A percentile compares a stretch with the other conserved stretches of the same genome.
phyloP scores from a whole-genome alignment of 352 stramenopile species.

The Globisporangium paddicum region DNA sequence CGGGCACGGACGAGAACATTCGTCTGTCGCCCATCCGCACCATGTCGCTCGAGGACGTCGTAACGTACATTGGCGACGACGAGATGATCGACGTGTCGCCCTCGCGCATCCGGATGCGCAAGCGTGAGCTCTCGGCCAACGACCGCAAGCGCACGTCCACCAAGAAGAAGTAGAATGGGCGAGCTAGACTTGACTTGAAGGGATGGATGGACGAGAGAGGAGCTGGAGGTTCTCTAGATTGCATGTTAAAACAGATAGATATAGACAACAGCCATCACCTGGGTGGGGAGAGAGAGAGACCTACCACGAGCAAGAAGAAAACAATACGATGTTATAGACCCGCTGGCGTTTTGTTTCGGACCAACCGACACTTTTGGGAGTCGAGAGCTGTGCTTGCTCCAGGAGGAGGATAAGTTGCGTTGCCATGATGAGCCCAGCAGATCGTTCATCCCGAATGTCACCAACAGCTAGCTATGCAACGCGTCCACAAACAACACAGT shows the following conservation, averaged over 20 bases:
- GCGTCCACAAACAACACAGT: too few species aligned
- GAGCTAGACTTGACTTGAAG: too few species aligned
- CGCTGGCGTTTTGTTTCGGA: neutral
- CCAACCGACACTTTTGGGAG: too few species aligned
- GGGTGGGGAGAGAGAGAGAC: neutral
- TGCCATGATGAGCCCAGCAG: too few species aligned
- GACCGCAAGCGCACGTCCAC: conserved; percentile 44
- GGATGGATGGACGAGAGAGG: neutral
- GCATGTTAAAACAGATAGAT: conserved; percentile 10
- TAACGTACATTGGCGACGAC: conserved; percentile 97
- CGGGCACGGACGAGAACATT: conserved; percentile 95
- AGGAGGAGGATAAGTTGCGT: too few species aligned
- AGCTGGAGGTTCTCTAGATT: conserved; percentile 3
- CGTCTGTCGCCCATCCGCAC: conserved; percentile 88
- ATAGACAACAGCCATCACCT: neutral
- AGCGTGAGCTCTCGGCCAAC: conserved; percentile 62
- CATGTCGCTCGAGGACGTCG: conserved; percentile 97
- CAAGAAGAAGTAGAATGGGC: conserved; percentile 69
- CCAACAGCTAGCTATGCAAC: too few species aligned
- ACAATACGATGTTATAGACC: neutral
- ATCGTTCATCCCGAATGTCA: too few species aligned
- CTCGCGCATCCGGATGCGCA: conserved; percentile 89
- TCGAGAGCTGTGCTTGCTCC: too few species aligned
- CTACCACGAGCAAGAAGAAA: neutral
- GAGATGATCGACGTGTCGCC: conserved; percentile 99